Percentiles rank a stretch among this genome's conserved stretches.
Conservation (phyloP, 441 rosid species). For the Pelargonium exstipulatum region DNA sequence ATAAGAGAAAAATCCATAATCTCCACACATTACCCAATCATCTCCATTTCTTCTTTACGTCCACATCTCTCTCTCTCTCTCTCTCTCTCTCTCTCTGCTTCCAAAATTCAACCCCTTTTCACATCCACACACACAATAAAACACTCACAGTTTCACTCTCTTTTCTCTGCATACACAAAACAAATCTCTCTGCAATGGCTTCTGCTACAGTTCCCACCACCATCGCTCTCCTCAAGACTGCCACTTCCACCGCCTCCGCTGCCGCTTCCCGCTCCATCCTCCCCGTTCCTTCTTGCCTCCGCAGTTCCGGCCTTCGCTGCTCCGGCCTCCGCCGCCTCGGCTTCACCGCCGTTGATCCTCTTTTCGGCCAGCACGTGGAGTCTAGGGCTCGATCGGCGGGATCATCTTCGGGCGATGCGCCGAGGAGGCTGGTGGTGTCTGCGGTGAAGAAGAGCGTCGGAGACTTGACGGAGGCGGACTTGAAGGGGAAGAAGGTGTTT, state of each 20-base stretch:
- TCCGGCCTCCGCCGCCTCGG: constrained; percentile 16
- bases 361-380: background rate
- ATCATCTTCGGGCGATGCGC: background rate
- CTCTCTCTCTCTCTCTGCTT: too few relatives aligned
- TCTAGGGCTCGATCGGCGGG: constrained; percentile 2
- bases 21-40: constrained; percentile 3
- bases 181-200: constrained; percentile 7
- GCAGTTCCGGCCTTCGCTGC: constrained; percentile 9
- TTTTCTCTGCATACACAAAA: background rate
- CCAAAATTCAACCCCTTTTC: background rate
- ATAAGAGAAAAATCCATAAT: constrained; percentile 17
- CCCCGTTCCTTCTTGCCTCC: background rate
- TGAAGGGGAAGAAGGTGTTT: constrained; percentile 90
- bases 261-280: constrained; percentile 10
- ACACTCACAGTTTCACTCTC: background rate
- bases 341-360: constrained; percentile 13
- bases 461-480: constrained; percentile 57
- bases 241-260: background rate
- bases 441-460: constrained; percentile 68
- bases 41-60: background rate
- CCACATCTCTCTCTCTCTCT: constrained; percentile 7
- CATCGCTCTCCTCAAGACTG: constrained; percentile 5
- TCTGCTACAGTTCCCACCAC: constrained; percentile 15
- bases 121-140: constrained; percentile 5
- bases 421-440: constrained; percentile 1